Evolutionary conservation across 2,329 filamentous ascomycete genomes (phyloP).

Genomic region (Alternaria brassicae): DNA sequence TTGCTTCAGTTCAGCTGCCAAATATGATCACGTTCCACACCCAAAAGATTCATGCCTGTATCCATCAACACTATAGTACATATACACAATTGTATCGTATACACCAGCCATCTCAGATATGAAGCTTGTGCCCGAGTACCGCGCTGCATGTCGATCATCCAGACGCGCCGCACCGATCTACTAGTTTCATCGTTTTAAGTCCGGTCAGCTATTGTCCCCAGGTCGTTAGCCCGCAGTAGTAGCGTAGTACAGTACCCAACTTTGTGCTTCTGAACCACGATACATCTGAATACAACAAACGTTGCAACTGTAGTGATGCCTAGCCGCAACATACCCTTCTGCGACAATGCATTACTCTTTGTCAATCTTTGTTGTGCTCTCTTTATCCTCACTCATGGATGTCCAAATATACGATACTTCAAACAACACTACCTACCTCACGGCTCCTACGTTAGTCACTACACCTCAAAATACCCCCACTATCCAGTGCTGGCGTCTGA

Average conservation of each 20-base stretch:
- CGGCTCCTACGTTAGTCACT: slow-evolving; percentile 44
- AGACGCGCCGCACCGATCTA: neutral
- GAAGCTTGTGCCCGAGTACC: neutral
- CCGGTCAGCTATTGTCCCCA: neutral
- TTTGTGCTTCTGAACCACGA: neutral
- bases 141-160: neutral
- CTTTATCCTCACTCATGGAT: neutral
- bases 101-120: neutral
- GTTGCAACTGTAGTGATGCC: neutral
- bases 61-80: neutral
- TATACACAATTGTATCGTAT: neutral
- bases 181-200: neutral
- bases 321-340: neutral
- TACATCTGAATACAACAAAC: neutral
- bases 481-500: slow-evolving; percentile 48
- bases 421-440: slow-evolving; percentile 33
- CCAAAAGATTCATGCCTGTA: neutral
- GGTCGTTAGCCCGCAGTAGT: neutral
- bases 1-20: neutral
- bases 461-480: slow-evolving; percentile 39
- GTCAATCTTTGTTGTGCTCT: neutral
- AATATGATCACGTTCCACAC: neutral
- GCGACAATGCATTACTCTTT: neutral
- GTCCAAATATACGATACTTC: slow-evolving; percentile 3
- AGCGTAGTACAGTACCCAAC: neutral